Evolutionary conservation across 1,284 basidiomycete species (phyloP), one percentile per base, ranked within the genome.

Genomic region (Rugosomyces carneus): DNA sequence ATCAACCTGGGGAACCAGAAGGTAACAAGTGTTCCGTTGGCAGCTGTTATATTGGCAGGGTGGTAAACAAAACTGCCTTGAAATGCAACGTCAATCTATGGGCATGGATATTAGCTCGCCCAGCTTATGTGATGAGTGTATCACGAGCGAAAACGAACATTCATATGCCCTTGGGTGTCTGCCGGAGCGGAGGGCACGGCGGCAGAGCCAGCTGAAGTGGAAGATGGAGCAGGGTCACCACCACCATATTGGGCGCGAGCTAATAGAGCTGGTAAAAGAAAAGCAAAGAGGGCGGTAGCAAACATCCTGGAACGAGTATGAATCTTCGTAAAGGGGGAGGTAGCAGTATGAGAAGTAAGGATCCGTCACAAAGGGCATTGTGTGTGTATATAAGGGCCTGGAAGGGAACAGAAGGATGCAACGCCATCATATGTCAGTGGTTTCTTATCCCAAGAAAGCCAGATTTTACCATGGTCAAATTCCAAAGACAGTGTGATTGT

Each of bases 1-100:
- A 59, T 70, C 47, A 54, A 76, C 76, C 55, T 57, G 1, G 74
- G 71, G 67, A 80, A 75, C 56, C 60, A 73, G 64, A 80, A 81
- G 3, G 73, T 78, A 21, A 80, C 70, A 1, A 65, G 45, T 10
- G 72, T 73, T 19, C 73, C 73, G 29, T 71, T 69, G 2, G 65
- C 32, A 0, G 78, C 78, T n/a, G 60, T 70, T 52, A 80, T 54
- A 53, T 74, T 74, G 24, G 59, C 36, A 2, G 76, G 77, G 44
- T 56, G 60, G 64, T 70, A 81, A 6, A 60, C 51, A 52, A 76
- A 72, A 13, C 54, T 51, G 2, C 60, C 64, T n/a, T 65, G 55
- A 34, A 65, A 52, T 10, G 61, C 68, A 38, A 79, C 76, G 47
- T 76, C 58, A 45, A 79, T 59, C 76, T 78, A 34, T 8, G 31